Percentiles rank a stretch among this genome's conserved stretches.
phyloP scores from a whole-genome alignment of 2,329 filamentous ascomycete species.

The Gyromitra esculenta region DNA sequence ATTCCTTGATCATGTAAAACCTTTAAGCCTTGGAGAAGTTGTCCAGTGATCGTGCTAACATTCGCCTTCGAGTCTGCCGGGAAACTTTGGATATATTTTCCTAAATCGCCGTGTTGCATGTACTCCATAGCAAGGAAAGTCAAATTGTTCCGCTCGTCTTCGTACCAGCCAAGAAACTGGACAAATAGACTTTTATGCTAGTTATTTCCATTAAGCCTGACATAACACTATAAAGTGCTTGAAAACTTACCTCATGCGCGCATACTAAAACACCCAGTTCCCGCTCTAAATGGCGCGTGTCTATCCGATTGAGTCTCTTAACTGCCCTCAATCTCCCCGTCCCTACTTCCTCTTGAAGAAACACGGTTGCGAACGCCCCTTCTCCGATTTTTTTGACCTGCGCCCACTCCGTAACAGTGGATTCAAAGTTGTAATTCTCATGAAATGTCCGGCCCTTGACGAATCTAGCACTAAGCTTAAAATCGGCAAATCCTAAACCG shows the following conservation, averaged over 20 bases:
- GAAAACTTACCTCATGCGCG: not conserved
- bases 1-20: not conserved
- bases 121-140: not conserved
- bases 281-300: not conserved
- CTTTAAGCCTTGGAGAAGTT: not conserved
- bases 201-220: not conserved
- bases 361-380: not conserved
- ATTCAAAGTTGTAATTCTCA: not conserved
- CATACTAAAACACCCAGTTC: not conserved
- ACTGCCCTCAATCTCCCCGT: not conserved
- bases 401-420: not conserved
- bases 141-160: not conserved
- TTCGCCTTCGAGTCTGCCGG: not conserved
- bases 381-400: not conserved
- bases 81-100: not conserved
- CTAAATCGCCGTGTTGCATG: not conserved
- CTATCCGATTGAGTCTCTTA: not conserved
- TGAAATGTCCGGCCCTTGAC: not conserved
- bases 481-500: not conserved
- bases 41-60: not conserved
- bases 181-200: not conserved
- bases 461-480: not conserved
- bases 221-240: not conserved
- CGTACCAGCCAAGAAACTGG: not conserved
- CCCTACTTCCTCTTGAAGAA: conserved; percentile 2